Base-by-base conservation (phyloP, 2,329 filamentous ascomycete genomes). In the Gremmenia infestans region DNA sequence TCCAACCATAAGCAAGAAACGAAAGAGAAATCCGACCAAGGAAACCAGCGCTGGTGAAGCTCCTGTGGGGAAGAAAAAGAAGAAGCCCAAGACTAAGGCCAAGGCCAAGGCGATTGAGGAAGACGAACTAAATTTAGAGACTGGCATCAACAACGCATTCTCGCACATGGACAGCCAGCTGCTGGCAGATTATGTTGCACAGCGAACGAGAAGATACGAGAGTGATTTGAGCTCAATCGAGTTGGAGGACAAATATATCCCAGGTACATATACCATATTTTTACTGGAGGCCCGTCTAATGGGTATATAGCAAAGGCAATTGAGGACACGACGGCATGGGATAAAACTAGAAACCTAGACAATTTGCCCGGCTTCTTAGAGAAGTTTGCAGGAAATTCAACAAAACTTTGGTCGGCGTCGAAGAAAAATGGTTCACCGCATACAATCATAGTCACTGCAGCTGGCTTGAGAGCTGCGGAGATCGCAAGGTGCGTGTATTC, bases 391-490 rank as follows among this genome's bases (percentile, higher is more conserved):
- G 77, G 77, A 23, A 80, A 83, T 50, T 78, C 81, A 0, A 76
- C 78, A 54, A 79, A 76, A 54, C 76, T 96, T 19, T 70, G 68
- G 68, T 79, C 79, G 1, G 81, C 88, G 0, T 81, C 88, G 0
- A 81, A 87, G 73, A 78, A 84, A 65, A 86, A 85, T 42, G 88
- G 88, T 5, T 77, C 84, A 1, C 89, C 89, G 35, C 94, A 97
- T 71, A 97, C 93, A 1, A 79, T 99, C 53, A 83, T 99, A 37
- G 81, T 99, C n/a, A 85, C 92, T 12, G 83, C 84, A 8, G 91
- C 92, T 5, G 94, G 91, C 0, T 77, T 97, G 54, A 81, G 94
- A 66, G 91, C 94, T 4, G 91, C 93, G 15, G 89, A 97, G 68
- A 74, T 97, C 48, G 86, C 88, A 28, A 82, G 87, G 85, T 88